Percentiles rank a stretch among this genome's conserved stretches.
Evolutionary conservation across 2,329 filamentous ascomycete species (phyloP).

Genomic region (Exophiala viscosa): DNA sequence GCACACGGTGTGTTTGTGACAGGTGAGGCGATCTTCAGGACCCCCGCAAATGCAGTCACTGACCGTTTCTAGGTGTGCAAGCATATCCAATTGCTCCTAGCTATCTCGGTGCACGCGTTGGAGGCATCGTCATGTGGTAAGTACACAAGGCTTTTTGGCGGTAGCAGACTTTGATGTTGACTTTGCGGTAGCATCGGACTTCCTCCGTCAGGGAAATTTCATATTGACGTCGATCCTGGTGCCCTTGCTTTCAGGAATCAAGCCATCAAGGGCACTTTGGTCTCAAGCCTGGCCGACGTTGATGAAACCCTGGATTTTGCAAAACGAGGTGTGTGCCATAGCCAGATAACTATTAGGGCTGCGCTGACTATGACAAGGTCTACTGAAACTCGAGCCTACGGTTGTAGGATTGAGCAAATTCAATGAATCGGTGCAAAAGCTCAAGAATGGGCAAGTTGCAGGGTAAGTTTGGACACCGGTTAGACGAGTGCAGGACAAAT

Average conservation of each 20-base stretch:
- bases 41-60: not conserved
- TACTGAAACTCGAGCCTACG: conserved; percentile 25
- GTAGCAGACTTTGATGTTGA: not conserved
- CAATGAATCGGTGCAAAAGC: conserved; percentile 27
- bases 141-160: not conserved
- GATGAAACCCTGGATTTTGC: conserved; percentile 26
- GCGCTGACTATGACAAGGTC: conserved; percentile 12
- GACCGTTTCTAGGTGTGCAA: conserved; percentile 28
- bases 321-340: conserved; percentile 15
- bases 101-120: conserved; percentile 47
- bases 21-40: conserved; percentile 18
- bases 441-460: conserved; percentile 28
- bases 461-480: conserved; percentile 18
- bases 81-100: conserved; percentile 43
- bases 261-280: conserved; percentile 23
- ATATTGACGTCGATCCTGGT: conserved; percentile 22
- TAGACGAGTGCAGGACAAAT: not conserved
- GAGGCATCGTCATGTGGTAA: conserved; percentile 50
- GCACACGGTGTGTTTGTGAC: conserved; percentile 46
- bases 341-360: not conserved
- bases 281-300: conserved; percentile 19
- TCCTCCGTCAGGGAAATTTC: conserved; percentile 26
- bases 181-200: conserved; percentile 36
- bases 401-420: conserved; percentile 27
- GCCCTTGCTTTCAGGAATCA: conserved; percentile 21